These are phyloP conservation scores for Fusarium bactridioides DNA, from an alignment of 2,329 filamentous ascomycete species.

Conservation along the genomic window DNA sequence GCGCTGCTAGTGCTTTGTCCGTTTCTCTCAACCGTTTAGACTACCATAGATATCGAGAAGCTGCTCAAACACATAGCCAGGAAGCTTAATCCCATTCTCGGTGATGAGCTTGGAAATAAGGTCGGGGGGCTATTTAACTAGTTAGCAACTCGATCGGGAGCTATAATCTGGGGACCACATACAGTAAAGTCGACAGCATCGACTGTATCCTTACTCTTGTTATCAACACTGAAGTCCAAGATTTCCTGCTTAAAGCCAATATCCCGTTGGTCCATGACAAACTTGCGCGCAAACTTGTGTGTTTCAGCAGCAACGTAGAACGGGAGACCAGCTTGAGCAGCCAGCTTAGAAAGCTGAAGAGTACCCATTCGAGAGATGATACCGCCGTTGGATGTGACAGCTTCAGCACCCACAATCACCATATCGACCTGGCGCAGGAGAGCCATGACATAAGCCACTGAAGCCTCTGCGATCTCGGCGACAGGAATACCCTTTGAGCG, in stretches of 20 bases:
- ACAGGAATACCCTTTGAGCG: slow-evolving; percentile 81
- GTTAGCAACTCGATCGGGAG: background rate
- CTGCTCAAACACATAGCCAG: slow-evolving; percentile 74
- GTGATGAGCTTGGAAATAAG: slow-evolving; percentile 78
- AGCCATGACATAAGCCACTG: slow-evolving; percentile 80
- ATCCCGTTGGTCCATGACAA: slow-evolving; percentile 82
- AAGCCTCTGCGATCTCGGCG: slow-evolving; percentile 63
- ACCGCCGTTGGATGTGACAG: slow-evolving; percentile 92
- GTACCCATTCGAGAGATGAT: slow-evolving; percentile 88
- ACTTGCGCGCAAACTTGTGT: slow-evolving; percentile 94
- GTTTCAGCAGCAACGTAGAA: slow-evolving; percentile 95
- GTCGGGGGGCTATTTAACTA: slow-evolving; percentile 64
- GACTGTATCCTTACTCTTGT: slow-evolving; percentile 53
- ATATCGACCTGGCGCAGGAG: slow-evolving; percentile 66
- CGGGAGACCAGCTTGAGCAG: slow-evolving; percentile 72
- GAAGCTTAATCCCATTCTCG: slow-evolving; percentile 75
- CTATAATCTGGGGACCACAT: slow-evolving; percentile 38
- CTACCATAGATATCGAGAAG: slow-evolving; percentile 69
- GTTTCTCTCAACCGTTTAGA: slow-evolving; percentile 46
- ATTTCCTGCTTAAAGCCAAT: slow-evolving; percentile 81
- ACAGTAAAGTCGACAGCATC: slow-evolving; percentile 77
- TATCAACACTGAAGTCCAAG: slow-evolving; percentile 73
- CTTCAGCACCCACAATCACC: slow-evolving; percentile 77
- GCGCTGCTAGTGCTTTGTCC: slow-evolving; percentile 1
- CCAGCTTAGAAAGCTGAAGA: slow-evolving; percentile 85